Evolutionary conservation across 2,329 filamentous ascomycete species (phyloP), one percentile per base, ranked within the genome.

Genomic region (Cladosporium sphaerospermum): DNA sequence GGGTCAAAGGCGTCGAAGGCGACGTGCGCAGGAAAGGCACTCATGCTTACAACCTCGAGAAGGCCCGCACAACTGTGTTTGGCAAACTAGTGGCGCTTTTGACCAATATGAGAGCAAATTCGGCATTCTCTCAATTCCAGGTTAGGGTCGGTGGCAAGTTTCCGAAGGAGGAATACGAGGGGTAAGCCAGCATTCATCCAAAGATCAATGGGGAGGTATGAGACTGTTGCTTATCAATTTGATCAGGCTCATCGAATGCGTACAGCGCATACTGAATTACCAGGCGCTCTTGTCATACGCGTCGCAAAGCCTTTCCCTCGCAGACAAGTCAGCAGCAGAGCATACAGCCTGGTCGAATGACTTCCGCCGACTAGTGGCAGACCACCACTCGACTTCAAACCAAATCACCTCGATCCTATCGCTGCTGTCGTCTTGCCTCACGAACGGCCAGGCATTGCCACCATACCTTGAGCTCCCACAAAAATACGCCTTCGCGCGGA

Each of bases 81-180:
- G 78, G 80, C 31, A 89, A 89, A 64, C 76, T 86, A 44, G 75
- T 86, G 66, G 67, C 85, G 37, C 75, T 88, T 32, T 64, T 89
- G 3, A 81, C 81, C n/a, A 79, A 79, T 0, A 67, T 89, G 45
- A 75, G 80, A 40, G 77, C 78, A 57, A 84, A 88, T 63, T 78
- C 81, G 1, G 75, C 75, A 2, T 88, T 86, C 64, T 78, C 85
- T 36, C 79, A 76, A 40, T 89, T 80, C 77, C 86, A 90, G 60
- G 78, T 86, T 1, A 80, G 80, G 0, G 76, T 90, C 16, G 86
- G 87, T 16, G 87, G 87, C 28, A 78, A 78, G 31, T 91, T 89
- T 60, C 87, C 87, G 0, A 76, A 75, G 31, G 73, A 79, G 47
- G 75, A 80, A 19, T 89, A 89, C 67, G 77, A 84, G 31, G 56